A percentile compares a stretch with the other conserved stretches of the same genome.
Conservation (phyloP, 1,139 yeast genomes). For the Kodamaea ohmeri region DNA sequence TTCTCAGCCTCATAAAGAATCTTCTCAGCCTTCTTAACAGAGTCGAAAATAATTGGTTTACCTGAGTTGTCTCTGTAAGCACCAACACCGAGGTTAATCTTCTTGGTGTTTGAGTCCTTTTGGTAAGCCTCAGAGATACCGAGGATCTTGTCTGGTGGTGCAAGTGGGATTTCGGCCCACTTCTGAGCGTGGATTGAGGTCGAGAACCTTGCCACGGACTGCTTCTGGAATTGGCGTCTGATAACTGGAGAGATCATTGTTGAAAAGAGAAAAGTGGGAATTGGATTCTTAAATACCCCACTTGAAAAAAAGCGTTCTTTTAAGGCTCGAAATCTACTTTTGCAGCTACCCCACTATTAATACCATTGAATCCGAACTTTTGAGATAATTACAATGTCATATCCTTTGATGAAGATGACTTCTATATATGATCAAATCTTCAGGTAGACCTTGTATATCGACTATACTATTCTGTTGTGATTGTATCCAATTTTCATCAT, state of each 20-base stretch:
- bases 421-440: no score
- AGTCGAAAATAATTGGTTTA: constrained; percentile 47
- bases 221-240: constrained; percentile 16
- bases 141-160: constrained; percentile 73
- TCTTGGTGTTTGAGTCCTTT: constrained; percentile 39
- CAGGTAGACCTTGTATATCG: no score
- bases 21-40: constrained; percentile 47
- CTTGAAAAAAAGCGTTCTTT: background rate
- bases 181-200: constrained; percentile 20
- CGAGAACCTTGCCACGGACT: constrained; percentile 17
- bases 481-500: no score
- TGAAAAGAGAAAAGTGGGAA: background rate
- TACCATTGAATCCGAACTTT: no score
- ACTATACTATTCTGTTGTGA: no score
- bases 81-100: constrained; percentile 51
- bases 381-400: no score
- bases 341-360: no score
- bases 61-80: constrained; percentile 50
- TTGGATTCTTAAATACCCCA: constrained; percentile 2
- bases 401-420: no score
- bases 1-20: constrained; percentile 40
- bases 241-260: constrained; percentile 7
- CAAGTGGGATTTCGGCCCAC: constrained; percentile 52
- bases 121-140: constrained; percentile 58
- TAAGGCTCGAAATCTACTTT: no score